Conservation (phyloP, 1,139 yeast genomes). For the Diutina siamensis region DNA sequence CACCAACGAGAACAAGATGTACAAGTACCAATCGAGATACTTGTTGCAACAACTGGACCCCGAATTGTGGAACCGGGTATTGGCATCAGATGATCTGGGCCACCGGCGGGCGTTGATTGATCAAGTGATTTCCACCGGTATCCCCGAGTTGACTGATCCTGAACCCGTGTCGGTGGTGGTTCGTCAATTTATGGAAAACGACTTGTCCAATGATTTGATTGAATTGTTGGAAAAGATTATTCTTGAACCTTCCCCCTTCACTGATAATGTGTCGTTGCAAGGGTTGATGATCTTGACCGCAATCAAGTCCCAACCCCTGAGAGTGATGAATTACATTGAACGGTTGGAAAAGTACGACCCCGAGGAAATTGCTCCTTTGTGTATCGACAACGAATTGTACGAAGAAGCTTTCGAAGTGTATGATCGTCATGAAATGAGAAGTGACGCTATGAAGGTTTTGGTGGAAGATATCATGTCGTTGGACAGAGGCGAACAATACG, state of each 20-base stretch:
- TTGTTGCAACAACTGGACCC: conserved; percentile 76
- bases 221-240: conserved; percentile 92
- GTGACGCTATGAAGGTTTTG: conserved; percentile 79
- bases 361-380: conserved; percentile 84
- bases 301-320: conserved; percentile 83
- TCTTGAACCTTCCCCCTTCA: conserved; percentile 93
- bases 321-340: conserved; percentile 76
- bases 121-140: conserved; percentile 91
- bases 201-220: conserved; percentile 82
- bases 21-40: conserved; percentile 96
- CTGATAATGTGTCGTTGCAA: conserved; percentile 89
- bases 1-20: conserved; percentile 96
- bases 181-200: conserved; percentile 94
- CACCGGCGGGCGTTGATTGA: conserved; percentile 89
- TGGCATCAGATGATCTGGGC: conserved; percentile 52
- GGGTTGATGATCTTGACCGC: conserved; percentile 89
- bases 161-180: conserved; percentile 95
- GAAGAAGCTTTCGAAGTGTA: conserved; percentile 96
- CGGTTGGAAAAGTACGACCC: conserved; percentile 88
- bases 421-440: conserved; percentile 68
- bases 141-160: conserved; percentile 90
- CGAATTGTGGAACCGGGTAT: conserved; percentile 70
- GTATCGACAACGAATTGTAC: conserved; percentile 75
- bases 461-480: conserved; percentile 89
- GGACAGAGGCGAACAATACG: conserved; percentile 90